Base-by-base conservation (phyloP, 352 stramenopile genomes). In the Globisporangium megalacanthum region DNA sequence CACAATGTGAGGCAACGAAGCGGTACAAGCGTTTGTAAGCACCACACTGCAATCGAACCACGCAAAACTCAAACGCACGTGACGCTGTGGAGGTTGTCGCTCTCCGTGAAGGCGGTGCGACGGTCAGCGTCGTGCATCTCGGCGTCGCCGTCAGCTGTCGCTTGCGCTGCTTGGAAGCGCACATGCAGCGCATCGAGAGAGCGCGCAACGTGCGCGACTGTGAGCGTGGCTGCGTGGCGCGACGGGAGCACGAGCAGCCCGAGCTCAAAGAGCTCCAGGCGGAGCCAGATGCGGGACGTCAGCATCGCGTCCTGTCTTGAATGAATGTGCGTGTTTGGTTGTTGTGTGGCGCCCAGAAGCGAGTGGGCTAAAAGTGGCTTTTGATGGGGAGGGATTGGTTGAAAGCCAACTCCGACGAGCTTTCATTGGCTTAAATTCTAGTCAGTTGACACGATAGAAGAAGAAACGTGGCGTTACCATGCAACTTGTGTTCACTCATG, bases 211-310 rank as follows among this genome's bases (percentile, higher is more conserved):
- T 88, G 87, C 25, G 62, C 54, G 39, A 89, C 53, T 17, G 81
- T 91, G 17, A 92, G 64, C 33, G 77, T 82, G 7, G 71, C 62
- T 17, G 79, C 65, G 60, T 84, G 76, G 50, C 88, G 88, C 62
- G 80, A 89, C 42, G 82, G 81, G 53, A 94, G 62, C 52, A 80
- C 74, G 58, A 94, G 55, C 20, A 91, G 57, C 22, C 83, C 83
- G n/a, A 90, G 72, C 75, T 94, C 84, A 60, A 94, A 92, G 50
- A 94, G 79, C 71, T 94, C 84, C 25, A 94, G 62, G 46, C 84
- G 84, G 47, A 94, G 68, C 84, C 84, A 94, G 55, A 94, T 79
- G 54, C 72, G 79, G 49, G 76, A 64, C 37, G 48, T 48, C 48
- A 33, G 44, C 75, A 87, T 88, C 35, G 7, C 35, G 6, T 39